phyloP scores from a whole-genome alignment of 2,329 filamentous ascomycete species.

The Achaetomium macrosporum region DNA sequence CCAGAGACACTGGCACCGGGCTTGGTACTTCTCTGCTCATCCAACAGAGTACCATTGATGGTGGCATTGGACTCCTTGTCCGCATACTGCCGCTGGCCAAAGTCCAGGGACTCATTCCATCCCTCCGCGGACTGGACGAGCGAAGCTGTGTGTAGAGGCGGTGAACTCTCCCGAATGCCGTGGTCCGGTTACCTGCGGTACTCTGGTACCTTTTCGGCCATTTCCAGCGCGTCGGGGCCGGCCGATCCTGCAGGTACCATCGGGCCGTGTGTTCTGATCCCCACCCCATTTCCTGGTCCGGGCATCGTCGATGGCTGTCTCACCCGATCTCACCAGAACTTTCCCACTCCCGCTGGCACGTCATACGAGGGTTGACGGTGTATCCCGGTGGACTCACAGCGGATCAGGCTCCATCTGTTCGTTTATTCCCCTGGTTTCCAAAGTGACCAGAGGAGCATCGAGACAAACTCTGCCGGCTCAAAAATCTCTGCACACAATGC shows the following conservation, averaged over 20 bases:
- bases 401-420: neutral
- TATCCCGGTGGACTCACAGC: neutral
- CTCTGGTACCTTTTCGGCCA: neutral
- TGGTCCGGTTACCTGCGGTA: neutral
- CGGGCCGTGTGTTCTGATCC: constrained; percentile 5
- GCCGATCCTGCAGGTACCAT: constrained; percentile 6
- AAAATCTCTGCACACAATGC: neutral
- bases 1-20: neutral
- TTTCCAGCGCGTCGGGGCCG: neutral
- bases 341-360: no score
- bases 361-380: no score
- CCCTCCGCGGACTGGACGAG: no score
- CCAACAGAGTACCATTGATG: neutral
- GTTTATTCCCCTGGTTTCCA: neutral
- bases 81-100: neutral
- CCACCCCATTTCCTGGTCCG: neutral
- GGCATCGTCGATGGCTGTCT: neutral
- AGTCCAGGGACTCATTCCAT: neutral
- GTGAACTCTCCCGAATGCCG: neutral
- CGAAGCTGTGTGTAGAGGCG: neutral
- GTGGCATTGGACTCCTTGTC: neutral
- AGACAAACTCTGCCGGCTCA: neutral
- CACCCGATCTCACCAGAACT: no score
- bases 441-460: neutral
- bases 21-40: no score